phyloP scores from a whole-genome alignment of 164 flowering plant species.

The Protea cynaroides region DNA sequence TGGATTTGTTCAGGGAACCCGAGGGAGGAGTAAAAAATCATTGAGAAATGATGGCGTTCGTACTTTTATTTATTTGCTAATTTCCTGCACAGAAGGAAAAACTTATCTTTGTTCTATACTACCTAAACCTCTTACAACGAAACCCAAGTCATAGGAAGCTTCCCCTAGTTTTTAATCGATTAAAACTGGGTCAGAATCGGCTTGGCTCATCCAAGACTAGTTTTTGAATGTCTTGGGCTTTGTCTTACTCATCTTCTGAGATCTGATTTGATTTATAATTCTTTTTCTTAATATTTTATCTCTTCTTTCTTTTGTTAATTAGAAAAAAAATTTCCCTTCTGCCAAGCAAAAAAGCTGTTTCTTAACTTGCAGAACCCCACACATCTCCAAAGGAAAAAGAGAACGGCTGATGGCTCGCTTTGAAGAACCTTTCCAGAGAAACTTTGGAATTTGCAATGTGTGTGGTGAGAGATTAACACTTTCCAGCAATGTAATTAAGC shows the following conservation, averaged over 20 bases:
- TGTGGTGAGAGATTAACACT: constrained; percentile 1
- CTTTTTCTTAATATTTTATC: constrained; percentile 13
- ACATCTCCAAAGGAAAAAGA: constrained; percentile 39
- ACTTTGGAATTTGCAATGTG: constrained; percentile 51
- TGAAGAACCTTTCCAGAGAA: constrained; percentile 27
- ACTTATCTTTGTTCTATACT: not conserved
- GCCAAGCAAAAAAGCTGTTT: constrained; percentile 57
- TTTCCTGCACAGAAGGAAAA: constrained; percentile 3
- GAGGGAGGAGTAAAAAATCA: constrained; percentile 40
- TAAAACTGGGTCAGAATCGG: constrained; percentile 13
- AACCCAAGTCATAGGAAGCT: not conserved
- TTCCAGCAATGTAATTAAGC: too few species aligned
- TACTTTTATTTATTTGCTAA: constrained; percentile 26
- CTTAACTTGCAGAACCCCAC: constrained; percentile 42
- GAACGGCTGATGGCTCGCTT: constrained; percentile 21
- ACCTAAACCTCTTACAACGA: not conserved
- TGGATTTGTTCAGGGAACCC: constrained; percentile 17
- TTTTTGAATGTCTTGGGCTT: constrained; percentile 26
- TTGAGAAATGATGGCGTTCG: constrained; percentile 65
- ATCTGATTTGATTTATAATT: constrained; percentile 14
- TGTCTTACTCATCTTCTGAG: constrained; percentile 34
- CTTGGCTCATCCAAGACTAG: constrained; percentile 20
- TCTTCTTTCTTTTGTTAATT: constrained; percentile 18
- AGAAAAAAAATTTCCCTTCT: constrained; percentile 43
- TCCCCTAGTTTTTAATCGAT: not conserved